Base-by-base conservation (phyloP, 2,329 filamentous ascomycete genomes). In the Fusarium praegraminearum region DNA sequence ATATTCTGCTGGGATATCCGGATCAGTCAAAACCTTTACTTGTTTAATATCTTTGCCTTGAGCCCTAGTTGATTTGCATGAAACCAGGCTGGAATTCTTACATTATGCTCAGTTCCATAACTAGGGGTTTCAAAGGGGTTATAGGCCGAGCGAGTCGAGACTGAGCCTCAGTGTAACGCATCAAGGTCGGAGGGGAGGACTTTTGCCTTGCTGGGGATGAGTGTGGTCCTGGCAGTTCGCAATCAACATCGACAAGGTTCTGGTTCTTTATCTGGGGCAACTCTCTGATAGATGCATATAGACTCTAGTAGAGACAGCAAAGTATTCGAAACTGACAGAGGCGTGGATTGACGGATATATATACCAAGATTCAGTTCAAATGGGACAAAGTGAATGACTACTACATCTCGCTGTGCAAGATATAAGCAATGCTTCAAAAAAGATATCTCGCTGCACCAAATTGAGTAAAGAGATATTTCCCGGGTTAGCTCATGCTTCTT, bases 81-180 rank as follows among this genome's bases (percentile, higher is more conserved):
- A 80, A 78, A 66, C 74, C 76, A 79, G 1, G 76, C 76, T 55
- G 80, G 77, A 8, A 78, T 73, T 2, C 75, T 78, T 24, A 76
- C 78, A 26, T 78, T 15, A 79, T 70, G 50, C 72, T 65, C 9
- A 79, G 40, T 3, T 78, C 49, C 1, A 66, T 62, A 11, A 78
- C 52, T 7, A 78, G 36, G 12, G 68, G 44, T 3, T 20, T 60
- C 78, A 65, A 75, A 74, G 20, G 72, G 74, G 28, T 65, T 77
- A 61, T 7, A 78, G 51, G 5, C 78, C 77, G 0, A 79, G 45
- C 7, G 69, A 70, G 4, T 75, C 51, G 8, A 79, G 33, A 26
- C 62, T 77, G 32, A 78, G 10, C 12, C 10, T 30, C 10, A 4
- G 1, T 12, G 10, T 11, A 30, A 30, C 28, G 1, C 5, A 30